Base-by-base conservation (phyloP, 257 asterid genomes). In the Lycium barbarum region DNA sequence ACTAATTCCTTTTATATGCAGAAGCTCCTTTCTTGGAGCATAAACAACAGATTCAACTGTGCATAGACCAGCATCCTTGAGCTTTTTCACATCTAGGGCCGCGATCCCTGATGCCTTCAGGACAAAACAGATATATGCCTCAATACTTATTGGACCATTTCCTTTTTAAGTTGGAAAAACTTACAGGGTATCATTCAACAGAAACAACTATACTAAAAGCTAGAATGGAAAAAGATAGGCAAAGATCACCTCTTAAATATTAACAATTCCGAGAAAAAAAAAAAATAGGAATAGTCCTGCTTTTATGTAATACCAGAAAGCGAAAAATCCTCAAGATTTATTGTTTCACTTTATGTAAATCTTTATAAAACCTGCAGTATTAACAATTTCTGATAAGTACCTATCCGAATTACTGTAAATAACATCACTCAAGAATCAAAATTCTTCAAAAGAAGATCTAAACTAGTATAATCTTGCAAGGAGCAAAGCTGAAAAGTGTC, bases 1-100 rank as follows among this genome's bases (percentile, higher is more conserved):
- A 84, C 99, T 96, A 11, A 96, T 93, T 87, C 99, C 98, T 90
- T 96, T 96, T 67, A 96, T 95, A 84, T 85, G 95, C 86, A 96
- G 88, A 88, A 96, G 98, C 82, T 96, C 98, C 92, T 95, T 96
- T 86, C 99, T 92, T 22, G 99, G 99, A 72, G 99, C 90, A 88
- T 91, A 96, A 72, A 89, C 95, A 68, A 95, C 99, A 45, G 99
- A 88, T 86, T 96, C 99, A 45, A 96, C 98, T 12, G 98, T 95
- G 93, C 96, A 93, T 84, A 95, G 85, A 68, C 99, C 98, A 7
- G 98, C 97, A 86, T 96, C 98, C 89, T 91, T 95, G 58, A 96
- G 98, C 90, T 96, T 96, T 88, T 95, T 96, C 11, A 96, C 87
- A 89, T 96, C 99, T 20, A 93, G 65, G 59, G 99, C 93, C n/a